phyloP scores from a whole-genome alignment of 2,329 filamentous ascomycete species.

The Claviceps monticola region DNA sequence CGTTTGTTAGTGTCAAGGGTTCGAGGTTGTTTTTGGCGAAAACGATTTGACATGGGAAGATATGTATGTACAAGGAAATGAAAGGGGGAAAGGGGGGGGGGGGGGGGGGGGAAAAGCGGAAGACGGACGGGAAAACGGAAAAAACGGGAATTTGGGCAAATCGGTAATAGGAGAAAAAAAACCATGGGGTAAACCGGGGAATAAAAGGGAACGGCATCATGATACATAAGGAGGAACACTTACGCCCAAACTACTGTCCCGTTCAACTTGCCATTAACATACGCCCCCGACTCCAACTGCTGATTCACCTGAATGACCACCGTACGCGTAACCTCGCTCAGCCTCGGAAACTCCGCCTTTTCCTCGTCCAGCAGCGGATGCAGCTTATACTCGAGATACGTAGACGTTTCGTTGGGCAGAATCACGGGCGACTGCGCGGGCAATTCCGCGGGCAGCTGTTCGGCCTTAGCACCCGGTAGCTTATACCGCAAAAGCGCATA shows the following conservation, averaged over 20 bases:
- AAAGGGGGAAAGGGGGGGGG: too few relatives aligned
- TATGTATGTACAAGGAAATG: too few relatives aligned
- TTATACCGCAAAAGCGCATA: constrained; percentile 36
- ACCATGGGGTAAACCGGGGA: too few relatives aligned
- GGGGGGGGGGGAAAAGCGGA: too few relatives aligned
- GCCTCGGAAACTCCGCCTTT: constrained; percentile 19
- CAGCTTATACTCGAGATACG: constrained; percentile 34
- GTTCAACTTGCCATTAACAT: constrained; percentile 14
- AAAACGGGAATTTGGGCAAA: too few relatives aligned
- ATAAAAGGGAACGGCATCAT: neutral
- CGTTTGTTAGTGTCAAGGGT: too few relatives aligned
- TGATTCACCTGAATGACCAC: constrained; percentile 32
- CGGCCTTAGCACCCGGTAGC: constrained; percentile 1
- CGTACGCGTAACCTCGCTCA: constrained; percentile 34
- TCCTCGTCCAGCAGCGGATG: constrained; percentile 15
- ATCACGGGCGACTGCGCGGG: constrained; percentile 11
- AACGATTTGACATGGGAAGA: too few relatives aligned
- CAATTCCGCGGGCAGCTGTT: constrained; percentile 1
- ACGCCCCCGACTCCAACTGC: constrained; percentile 19
- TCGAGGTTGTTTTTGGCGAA: too few relatives aligned
- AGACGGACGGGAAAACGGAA: too few relatives aligned
- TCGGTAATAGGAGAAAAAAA: too few relatives aligned
- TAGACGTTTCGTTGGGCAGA: constrained; percentile 19
- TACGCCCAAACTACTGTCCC: constrained; percentile 24
- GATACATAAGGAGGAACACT: neutral